A percentile compares a stretch with the other conserved stretches of the same genome.
Evolutionary conservation across 108 stramenopile species (phyloP).

Genomic region (Nitzschia palea): DNA sequence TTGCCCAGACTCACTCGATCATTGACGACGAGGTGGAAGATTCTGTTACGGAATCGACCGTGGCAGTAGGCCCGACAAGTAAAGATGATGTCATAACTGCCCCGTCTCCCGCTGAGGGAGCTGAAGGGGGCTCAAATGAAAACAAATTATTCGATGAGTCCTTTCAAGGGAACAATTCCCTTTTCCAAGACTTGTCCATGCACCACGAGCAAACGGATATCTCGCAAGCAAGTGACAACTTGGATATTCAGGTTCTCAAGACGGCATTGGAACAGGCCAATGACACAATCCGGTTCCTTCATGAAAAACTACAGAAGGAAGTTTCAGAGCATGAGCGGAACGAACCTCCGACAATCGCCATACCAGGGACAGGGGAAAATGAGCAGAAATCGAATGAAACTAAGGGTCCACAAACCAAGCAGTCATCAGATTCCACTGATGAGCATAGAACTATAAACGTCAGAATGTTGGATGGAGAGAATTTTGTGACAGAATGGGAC

Average conservation of each 20-base stretch:
- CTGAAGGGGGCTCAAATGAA: constrained; percentile 23
- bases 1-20: constrained; percentile 42
- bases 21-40: constrained; percentile 39
- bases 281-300: constrained; percentile 44
- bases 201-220: constrained; percentile 7
- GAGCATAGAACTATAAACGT: constrained; percentile 69
- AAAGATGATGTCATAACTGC: constrained; percentile 1
- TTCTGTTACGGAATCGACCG: constrained; percentile 7
- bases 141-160: constrained; percentile 15
- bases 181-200: constrained; percentile 20
- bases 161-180: constrained; percentile 18
- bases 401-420: constrained; percentile 3
- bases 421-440: constrained; percentile 22
- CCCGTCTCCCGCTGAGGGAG: constrained; percentile 13
- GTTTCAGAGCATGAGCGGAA: constrained; percentile 27
- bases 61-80: background rate
- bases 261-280: constrained; percentile 66
- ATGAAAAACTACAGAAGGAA: constrained; percentile 28
- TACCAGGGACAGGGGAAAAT: constrained; percentile 19
- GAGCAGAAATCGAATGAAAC: constrained; percentile 8
- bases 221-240: background rate
- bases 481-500: constrained; percentile 83
- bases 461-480: constrained; percentile 78
- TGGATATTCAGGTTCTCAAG: constrained; percentile 25
- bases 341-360: constrained; percentile 39